phyloP scores from a whole-genome alignment of 208 protist genomes.

The Herpetomonas tarakana region DNA sequence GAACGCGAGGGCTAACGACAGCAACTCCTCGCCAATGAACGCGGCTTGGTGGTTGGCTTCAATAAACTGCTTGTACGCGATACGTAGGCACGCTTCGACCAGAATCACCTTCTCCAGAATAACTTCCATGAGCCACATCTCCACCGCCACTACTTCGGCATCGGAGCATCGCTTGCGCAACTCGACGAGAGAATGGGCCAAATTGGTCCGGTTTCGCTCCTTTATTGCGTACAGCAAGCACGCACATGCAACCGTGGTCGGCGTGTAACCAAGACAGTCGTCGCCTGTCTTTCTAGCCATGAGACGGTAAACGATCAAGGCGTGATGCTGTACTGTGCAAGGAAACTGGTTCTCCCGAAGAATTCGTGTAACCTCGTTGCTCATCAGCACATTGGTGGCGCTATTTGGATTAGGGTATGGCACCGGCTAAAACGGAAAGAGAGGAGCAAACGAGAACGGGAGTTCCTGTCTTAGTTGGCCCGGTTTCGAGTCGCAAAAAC shows the following conservation, averaged over 20 bases:
- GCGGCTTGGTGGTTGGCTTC: slow-evolving; percentile 14
- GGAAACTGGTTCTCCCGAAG: background rate
- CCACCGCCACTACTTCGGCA: slow-evolving; percentile 53
- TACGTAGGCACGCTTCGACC: slow-evolving; percentile 67
- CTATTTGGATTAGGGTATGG: background rate
- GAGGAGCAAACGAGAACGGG: no score
- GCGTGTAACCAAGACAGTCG: slow-evolving; percentile 5
- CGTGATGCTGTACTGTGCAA: slow-evolving; percentile 8
- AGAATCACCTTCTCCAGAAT: slow-evolving; percentile 62
- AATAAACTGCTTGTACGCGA: slow-evolving; percentile 40
- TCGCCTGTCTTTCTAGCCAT: slow-evolving; percentile 9
- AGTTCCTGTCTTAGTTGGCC: no score
- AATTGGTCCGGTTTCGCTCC: slow-evolving; percentile 28
- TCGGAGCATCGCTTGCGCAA: slow-evolving; percentile 16
- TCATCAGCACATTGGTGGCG: background rate
- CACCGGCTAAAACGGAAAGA: slow-evolving; percentile 10
- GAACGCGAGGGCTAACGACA: slow-evolving; percentile 49
- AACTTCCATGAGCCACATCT: slow-evolving; percentile 58
- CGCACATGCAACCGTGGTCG: slow-evolving; percentile 34
- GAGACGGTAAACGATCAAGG: slow-evolving; percentile 10
- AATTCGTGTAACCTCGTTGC: background rate
- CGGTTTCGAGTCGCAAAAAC: no score
- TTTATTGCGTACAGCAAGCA: slow-evolving; percentile 69
- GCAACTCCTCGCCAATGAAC: slow-evolving; percentile 31
- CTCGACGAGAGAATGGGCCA: slow-evolving; percentile 4